Conservation (phyloP, 208 protist genomes). For the Trypanosoma rangeli region DNA sequence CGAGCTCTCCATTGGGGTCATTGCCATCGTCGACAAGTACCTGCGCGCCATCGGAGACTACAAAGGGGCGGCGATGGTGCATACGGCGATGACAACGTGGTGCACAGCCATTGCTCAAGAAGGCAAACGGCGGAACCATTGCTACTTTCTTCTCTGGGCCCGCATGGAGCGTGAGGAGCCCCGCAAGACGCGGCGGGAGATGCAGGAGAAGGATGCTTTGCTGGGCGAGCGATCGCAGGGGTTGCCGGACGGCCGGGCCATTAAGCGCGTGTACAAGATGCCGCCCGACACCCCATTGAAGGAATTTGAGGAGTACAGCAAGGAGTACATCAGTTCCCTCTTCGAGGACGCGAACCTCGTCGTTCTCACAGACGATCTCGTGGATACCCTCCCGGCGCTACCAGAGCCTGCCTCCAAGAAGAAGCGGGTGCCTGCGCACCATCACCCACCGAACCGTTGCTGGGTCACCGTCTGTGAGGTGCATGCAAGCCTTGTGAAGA, state of each 20-base stretch:
- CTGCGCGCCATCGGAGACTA: conserved; percentile 56
- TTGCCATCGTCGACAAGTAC: conserved; percentile 69
- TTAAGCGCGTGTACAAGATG: conserved; percentile 89
- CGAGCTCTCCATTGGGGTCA: conserved; percentile 65
- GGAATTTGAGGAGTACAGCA: conserved; percentile 66
- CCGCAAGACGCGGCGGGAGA: conserved; percentile 24
- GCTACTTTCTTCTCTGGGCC: conserved; percentile 84
- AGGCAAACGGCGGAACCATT: conserved; percentile 43
- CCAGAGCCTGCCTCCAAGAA: conserved; percentile 66
- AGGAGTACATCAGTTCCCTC: conserved; percentile 57
- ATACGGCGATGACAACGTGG: conserved; percentile 75
- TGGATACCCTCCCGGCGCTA: conserved; percentile 61
- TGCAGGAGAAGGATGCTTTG: conserved; percentile 42
- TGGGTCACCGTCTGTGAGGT: conserved; percentile 79
- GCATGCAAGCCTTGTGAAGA: conserved; percentile 62
- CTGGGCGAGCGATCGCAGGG: conserved; percentile 54
- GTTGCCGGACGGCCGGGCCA: conserved; percentile 47
- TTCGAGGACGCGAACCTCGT: conserved; percentile 66
- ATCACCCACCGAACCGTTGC: conserved; percentile 73
- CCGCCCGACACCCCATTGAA: conserved; percentile 39
- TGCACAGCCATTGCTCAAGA: conserved; percentile 53
- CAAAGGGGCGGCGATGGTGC: conserved; percentile 52
- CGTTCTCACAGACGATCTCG: conserved; percentile 60
- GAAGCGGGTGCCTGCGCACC: conserved; percentile 53
- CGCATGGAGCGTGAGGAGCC: conserved; percentile 70